Evolutionary conservation across 2,329 filamentous ascomycete genomes (phyloP), one percentile per base, ranked within the genome.

Genomic region (Clonostachys chloroleuca): DNA sequence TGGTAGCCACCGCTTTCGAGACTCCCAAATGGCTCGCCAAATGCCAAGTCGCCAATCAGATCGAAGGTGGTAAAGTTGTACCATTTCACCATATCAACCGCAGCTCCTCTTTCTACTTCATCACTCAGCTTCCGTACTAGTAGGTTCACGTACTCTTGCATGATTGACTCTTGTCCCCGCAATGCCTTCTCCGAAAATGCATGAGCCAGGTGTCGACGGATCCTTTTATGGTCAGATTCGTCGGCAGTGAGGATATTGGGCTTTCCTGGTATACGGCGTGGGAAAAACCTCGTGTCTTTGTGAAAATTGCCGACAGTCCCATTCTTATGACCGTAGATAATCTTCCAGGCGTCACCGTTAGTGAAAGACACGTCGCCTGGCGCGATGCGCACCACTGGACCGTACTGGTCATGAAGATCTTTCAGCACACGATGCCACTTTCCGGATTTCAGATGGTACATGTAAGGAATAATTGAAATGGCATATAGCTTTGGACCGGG

Each of bases 341-440:
- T 55, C 3, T 44, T 53, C 20, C 48, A 49, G 3, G 56, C 54
- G 5, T 34, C 14, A 3, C 41, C 20, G 5, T 52, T 50, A 0
- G 59, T 60, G 49, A 70, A 72, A 5, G 66, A 62, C 2, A 75
- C 61, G 33, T 65, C 58, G 33, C 65, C 63, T 2, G 72, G 70
- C 1, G 59, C 61, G 18, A 68, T 61, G 3, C 72, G 67, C 8
- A 75, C 60, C 4, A 74, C 59, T 39, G 59, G 51, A 16, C 60
- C 59, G 43, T 62, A 62, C 47, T 55, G 54, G 16, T 57, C 48
- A 18, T 61, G 60, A n/a, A 59, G 52, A 30, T 30, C 9, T 30
- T 30, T 30, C 8, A 30, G 24, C 49, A 72, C 13, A 10, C 50
- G 48, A 41, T 53, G 40, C 40, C 40, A 42, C 16, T 42, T 17